Evolutionary conservation across 2,329 filamentous ascomycete genomes (phyloP).

Genomic region (Bipolaris oryzae): DNA sequence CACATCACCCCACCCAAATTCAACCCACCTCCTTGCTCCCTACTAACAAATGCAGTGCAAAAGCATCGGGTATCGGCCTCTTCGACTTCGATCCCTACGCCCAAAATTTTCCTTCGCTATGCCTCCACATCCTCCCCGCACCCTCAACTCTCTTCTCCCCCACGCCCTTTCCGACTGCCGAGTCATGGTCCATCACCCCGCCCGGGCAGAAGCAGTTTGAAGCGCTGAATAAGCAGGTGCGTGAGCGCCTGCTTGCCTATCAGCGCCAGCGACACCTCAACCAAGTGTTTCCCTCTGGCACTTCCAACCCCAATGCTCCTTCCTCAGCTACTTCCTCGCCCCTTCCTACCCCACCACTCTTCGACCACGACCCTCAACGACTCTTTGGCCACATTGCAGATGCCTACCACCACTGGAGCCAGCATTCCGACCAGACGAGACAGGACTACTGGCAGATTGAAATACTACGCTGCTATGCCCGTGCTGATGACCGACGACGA

Average conservation of each 20-base stretch:
- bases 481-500: conserved; percentile 46
- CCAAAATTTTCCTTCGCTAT: conserved; percentile 84
- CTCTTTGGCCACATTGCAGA: conserved; percentile 77
- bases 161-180: conserved; percentile 75
- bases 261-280: conserved; percentile 45
- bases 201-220: conserved; percentile 76
- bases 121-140: conserved; percentile 77
- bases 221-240: conserved; percentile 70
- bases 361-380: conserved; percentile 69
- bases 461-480: conserved; percentile 53
- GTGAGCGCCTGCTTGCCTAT: conserved; percentile 63
- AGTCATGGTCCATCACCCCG: conserved; percentile 81
- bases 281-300: conserved; percentile 38
- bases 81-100: conserved; percentile 84
- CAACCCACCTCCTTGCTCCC: background rate
- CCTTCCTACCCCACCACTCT: conserved; percentile 46
- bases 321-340: conserved; percentile 40
- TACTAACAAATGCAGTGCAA: conserved; percentile 45
- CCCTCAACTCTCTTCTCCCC: conserved; percentile 83
- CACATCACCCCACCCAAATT: background rate
- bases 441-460: conserved; percentile 56
- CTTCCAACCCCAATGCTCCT: conserved; percentile 31
- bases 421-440: conserved; percentile 59
- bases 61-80: conserved; percentile 53
- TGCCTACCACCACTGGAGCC: conserved; percentile 77